phyloP scores from a whole-genome alignment of 2,329 filamentous ascomycete species.

The Penicillium corylophilum region DNA sequence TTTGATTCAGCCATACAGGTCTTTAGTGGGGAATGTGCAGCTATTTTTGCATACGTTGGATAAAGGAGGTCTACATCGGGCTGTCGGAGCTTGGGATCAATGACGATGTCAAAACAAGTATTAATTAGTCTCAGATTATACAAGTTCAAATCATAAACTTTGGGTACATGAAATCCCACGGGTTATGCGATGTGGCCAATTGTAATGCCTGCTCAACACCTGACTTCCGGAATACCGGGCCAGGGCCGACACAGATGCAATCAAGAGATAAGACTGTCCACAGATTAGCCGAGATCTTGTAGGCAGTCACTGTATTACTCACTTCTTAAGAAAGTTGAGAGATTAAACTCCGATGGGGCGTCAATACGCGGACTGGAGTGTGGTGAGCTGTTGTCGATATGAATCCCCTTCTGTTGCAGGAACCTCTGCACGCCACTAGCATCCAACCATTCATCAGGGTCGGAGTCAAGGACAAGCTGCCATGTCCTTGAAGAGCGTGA shows the following conservation, averaged over 20 bases:
- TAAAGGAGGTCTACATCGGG: too few relatives aligned
- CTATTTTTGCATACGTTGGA: not conserved
- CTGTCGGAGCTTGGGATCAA: not conserved
- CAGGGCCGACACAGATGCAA: conserved; percentile 22
- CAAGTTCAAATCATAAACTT: not conserved
- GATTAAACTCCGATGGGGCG: conserved; percentile 13
- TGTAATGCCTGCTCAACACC: conserved; percentile 24
- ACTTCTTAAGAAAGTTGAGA: conserved; percentile 18
- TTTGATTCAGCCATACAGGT: not conserved
- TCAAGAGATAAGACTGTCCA: conserved; percentile 16
- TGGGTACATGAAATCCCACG: conserved; percentile 4
- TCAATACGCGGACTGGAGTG: conserved; percentile 6
- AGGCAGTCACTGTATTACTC: conserved; percentile 4
- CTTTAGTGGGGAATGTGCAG: not conserved
- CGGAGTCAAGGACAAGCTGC: conserved; percentile 17
- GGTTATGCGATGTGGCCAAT: conserved; percentile 13
- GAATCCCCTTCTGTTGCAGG: conserved; percentile 17
- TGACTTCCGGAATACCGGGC: conserved; percentile 21
- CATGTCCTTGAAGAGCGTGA: conserved; percentile 12
- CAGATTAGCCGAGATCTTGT: conserved; percentile 7
- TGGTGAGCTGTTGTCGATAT: conserved; percentile 7
- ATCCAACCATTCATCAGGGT: conserved; percentile 22
- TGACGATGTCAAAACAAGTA: not conserved
- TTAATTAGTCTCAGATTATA: not conserved
- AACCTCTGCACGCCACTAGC: conserved; percentile 25